Evolutionary conservation across 306 rosid species (phyloP).

Genomic region (Carpinus fangiana): DNA sequence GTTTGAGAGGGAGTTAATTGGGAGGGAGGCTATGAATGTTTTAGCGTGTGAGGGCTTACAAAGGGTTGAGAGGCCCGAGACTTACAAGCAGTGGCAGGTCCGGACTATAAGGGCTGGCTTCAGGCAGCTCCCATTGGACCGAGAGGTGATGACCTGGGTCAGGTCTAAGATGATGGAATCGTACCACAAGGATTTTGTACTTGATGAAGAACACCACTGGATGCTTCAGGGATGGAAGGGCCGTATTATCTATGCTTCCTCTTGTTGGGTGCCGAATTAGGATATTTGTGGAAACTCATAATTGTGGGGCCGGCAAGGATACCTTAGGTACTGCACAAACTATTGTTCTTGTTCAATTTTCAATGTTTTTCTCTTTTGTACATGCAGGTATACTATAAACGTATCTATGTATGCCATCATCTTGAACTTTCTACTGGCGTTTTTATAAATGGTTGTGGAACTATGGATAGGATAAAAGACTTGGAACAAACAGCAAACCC

Average conservation of each 20-base stretch:
- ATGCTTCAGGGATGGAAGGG: slow-evolving; percentile 7
- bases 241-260: not conserved
- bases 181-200: slow-evolving; percentile 6
- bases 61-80: slow-evolving; percentile 8
- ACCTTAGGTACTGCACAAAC: not conserved
- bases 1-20: not conserved
- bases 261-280: not conserved
- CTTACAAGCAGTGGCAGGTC: not conserved
- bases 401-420: not conserved
- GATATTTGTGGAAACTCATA: not conserved
- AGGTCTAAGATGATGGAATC: not conserved
- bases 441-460: not conserved
- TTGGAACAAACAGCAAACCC: not conserved
- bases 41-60: not conserved
- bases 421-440: not conserved
- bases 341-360: not conserved
- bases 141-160: not conserved
- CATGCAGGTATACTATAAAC: not conserved
- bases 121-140: not conserved
- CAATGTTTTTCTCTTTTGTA: not conserved
- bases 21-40: not conserved
- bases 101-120: not conserved
- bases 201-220: not conserved
- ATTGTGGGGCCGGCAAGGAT: not conserved
- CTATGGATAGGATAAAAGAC: not conserved